Evolutionary conservation across 2,329 filamentous ascomycete species (phyloP), one percentile per base, ranked within the genome.

Genomic region (Penicillium crustosum): DNA sequence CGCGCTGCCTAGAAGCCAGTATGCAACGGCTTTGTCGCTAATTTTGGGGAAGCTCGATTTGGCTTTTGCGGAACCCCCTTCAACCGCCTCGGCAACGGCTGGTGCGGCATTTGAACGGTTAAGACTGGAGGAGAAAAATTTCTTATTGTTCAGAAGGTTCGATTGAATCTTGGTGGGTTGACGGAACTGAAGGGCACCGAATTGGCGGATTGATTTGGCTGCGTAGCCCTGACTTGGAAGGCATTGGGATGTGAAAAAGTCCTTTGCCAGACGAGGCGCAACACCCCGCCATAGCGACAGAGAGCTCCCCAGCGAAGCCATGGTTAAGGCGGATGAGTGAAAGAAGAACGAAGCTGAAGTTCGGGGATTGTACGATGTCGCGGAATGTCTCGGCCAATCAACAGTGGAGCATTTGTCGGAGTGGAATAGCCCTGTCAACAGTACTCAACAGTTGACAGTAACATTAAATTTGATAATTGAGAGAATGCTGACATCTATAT

Each of bases 1-100:
- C 1, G 94, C 93, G 67, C 93, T 97, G 47, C 87, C 93, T 55
- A 99, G 79, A 45, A 99, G 84, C 93, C 93, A 99, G 79, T 93
- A 93, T 59, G 88, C 94, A 44, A 96, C 93, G 10, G 81, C 79
- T 76, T 90, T 94, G 58, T 87, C 85, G 64, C 84, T 91, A 10
- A 84, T 84, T 67, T 89, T 75, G 19, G 84, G 83, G 67, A 83
- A 85, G 61, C 72, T 69, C 7, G 75, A 74, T 57, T 73, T 75
- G 9, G 65, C 57, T 48, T 71, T 68, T 8, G 67, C 55, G 17
- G 65, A 61, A 15, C 58, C 66, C 33, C 70, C 61, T 44, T 66
- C 66, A 2, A 66, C 53, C 6, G 66, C 59, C 45, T 57, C 63
- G 5, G 59, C 57, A 10, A 65, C 53, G 2, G 68, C 57, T 1